A percentile compares a stretch with the other conserved stretches of the same genome.
Evolutionary conservation across 805 yeast genomes (phyloP).

Genomic region (Ogataea corticis): DNA sequence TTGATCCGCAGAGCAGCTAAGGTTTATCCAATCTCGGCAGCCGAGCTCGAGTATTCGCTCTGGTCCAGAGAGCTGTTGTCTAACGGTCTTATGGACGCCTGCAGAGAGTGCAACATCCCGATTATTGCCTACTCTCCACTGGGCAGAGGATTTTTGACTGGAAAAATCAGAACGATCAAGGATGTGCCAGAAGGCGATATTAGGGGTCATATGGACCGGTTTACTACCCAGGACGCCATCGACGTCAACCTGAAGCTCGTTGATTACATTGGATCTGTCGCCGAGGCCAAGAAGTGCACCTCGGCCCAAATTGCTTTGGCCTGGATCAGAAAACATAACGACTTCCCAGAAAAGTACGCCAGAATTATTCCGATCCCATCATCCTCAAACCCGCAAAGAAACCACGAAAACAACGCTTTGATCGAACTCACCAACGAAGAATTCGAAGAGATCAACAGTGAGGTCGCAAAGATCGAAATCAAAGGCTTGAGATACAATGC

Average conservation of each 20-base stretch:
- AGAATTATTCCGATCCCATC: constrained; percentile 80
- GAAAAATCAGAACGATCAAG: constrained; percentile 44
- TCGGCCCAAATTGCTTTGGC: constrained; percentile 72
- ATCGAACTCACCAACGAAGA: constrained; percentile 56
- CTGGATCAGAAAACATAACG: constrained; percentile 54
- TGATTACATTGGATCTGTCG: constrained; percentile 48
- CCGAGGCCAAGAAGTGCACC: constrained; percentile 46
- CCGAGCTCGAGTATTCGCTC: constrained; percentile 79
- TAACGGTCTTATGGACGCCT: constrained; percentile 64
- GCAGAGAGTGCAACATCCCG: constrained; percentile 62
- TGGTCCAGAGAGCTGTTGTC: constrained; percentile 59
- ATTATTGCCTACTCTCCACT: constrained; percentile 83
- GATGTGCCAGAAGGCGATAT: constrained; percentile 60
- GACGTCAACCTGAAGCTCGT: constrained; percentile 52
- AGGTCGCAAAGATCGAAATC: constrained; percentile 45
- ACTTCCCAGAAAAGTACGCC: constrained; percentile 41
- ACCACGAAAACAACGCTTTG: constrained; percentile 57
- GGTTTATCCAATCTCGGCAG: constrained; percentile 60
- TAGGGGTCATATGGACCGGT: constrained; percentile 53
- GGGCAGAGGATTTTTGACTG: constrained; percentile 77
- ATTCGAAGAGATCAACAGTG: constrained; percentile 49
- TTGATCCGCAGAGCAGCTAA: constrained; percentile 60
- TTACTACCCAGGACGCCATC: constrained; percentile 52
- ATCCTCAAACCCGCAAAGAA: constrained; percentile 59
- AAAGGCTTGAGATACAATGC: constrained; percentile 44